These are phyloP conservation scores for Xylaria sp. DNA, from an alignment of 2,329 filamentous ascomycete species.

Conservation along the genomic window DNA sequence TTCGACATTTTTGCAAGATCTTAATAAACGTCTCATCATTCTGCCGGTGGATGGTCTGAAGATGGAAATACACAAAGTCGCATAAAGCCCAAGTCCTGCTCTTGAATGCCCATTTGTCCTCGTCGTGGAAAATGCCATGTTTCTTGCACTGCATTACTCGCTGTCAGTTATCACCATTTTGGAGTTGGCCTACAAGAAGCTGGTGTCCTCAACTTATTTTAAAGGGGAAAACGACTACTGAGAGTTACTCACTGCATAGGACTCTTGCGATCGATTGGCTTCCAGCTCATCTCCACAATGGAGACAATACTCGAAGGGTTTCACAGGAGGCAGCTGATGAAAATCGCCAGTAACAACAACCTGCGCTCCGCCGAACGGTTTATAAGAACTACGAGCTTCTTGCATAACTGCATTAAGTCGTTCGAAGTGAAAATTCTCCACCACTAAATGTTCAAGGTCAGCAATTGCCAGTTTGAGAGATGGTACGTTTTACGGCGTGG, in stretches of 20 bases:
- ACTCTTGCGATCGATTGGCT: slow-evolving; percentile 34
- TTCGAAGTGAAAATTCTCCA: slow-evolving; percentile 64
- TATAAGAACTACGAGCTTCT: slow-evolving; percentile 39
- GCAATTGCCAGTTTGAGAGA: not conserved
- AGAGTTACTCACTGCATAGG: slow-evolving; percentile 39
- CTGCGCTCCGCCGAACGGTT: slow-evolving; percentile 59
- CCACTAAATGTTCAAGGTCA: slow-evolving; percentile 51
- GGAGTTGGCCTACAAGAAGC: not conserved
- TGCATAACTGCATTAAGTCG: slow-evolving; percentile 62
- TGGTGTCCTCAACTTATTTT: not conserved
- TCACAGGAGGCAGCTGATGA: slow-evolving; percentile 68
- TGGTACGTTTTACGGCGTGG: not conserved
- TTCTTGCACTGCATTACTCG: slow-evolving; percentile 39
- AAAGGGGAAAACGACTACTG: not conserved
- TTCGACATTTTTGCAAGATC: slow-evolving; percentile 65
- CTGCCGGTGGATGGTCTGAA: slow-evolving; percentile 67
- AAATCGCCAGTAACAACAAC: slow-evolving; percentile 69
- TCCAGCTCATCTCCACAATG: slow-evolving; percentile 53
- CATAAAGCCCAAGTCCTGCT: slow-evolving; percentile 65
- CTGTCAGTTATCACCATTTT: not conserved
- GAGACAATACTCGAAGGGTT: slow-evolving; percentile 64
- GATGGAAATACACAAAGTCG: slow-evolving; percentile 62
- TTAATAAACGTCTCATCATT: slow-evolving; percentile 62
- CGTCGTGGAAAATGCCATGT: slow-evolving; percentile 54
- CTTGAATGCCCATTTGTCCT: slow-evolving; percentile 70